Evolutionary conservation across 495 filamentous ascomycete genomes (phyloP), one percentile per base, ranked within the genome.

Genomic region (Astrothelium macrocarpum): DNA sequence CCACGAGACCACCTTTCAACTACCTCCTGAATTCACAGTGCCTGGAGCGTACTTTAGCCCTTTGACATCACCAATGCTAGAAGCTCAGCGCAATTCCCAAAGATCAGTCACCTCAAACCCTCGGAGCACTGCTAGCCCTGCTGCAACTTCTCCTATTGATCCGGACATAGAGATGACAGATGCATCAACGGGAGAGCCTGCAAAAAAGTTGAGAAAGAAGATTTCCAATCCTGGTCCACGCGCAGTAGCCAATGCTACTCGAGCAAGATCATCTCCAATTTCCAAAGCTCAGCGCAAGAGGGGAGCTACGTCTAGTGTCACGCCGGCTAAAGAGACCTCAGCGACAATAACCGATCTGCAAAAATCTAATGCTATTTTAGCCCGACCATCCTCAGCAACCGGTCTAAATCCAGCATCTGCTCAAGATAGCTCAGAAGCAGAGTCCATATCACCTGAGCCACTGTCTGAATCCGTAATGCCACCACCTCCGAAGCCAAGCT

Each of bases 41-140:
- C 88, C 89, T 11, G 86, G 88, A n/a, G 90, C 91, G 49, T 92
- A 94, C 73, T 96, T 97, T 71, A 97, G 91, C 67, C 94, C 94
- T 4, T 78, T 98, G 53, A 95, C 89, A 1, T 97, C 94, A 28
- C 94, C 94, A 0, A 92, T 93, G 3, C 80, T 97, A 34, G 86
- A 93, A 72, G 89, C 90, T 12, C 90, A 95, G 71, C 36, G 63
- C 58, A 61, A 63, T 60, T 31, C 67, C 56, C 42, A 25, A 16
- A 25, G 45, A 58, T 1, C 59, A 61, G 26, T 66, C 63, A 46
- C 58, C 29, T 32, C 69, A 71, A 67, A 70, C 36, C 62, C 64
- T 11, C 64, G 59, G 45, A 70, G 61, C 32, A 66, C 66, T 20
- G 70, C 68, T 12, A 75, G 71, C 62, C 73, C 73, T 0, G 65